Evolutionary conservation across 805 yeast genomes (phyloP).

Genomic region (Sugiyamaella boreocaroliniensis): DNA sequence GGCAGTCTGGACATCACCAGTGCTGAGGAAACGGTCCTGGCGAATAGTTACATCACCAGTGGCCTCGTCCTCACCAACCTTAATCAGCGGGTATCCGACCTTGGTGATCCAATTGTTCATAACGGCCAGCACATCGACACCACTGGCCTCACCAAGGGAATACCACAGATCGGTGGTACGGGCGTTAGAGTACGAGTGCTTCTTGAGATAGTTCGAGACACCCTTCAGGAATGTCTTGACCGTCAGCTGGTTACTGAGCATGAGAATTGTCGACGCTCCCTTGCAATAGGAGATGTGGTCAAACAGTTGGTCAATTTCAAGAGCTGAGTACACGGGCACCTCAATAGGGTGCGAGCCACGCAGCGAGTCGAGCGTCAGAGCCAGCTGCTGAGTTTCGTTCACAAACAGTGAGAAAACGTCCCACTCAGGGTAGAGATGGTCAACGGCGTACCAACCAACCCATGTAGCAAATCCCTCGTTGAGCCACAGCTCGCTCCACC

Average conservation of each 20-base stretch:
- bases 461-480: slow-evolving; percentile 88
- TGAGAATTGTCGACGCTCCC: slow-evolving; percentile 72
- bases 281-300: slow-evolving; percentile 79
- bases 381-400: slow-evolving; percentile 64
- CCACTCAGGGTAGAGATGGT: slow-evolving; percentile 75
- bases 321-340: slow-evolving; percentile 72
- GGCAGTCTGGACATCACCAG: slow-evolving; percentile 70
- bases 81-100: slow-evolving; percentile 69
- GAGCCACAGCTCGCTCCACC: slow-evolving; percentile 88
- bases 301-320: slow-evolving; percentile 76
- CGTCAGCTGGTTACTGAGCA: slow-evolving; percentile 76
- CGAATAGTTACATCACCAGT: slow-evolving; percentile 45
- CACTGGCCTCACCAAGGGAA: slow-evolving; percentile 61
- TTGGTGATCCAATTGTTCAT: slow-evolving; percentile 80
- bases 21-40: slow-evolving; percentile 68
- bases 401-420: slow-evolving; percentile 79
- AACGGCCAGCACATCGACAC: slow-evolving; percentile 61
- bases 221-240: slow-evolving; percentile 72
- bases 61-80: slow-evolving; percentile 50
- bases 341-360: slow-evolving; percentile 83
- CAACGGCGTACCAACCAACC: slow-evolving; percentile 84
- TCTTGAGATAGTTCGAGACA: slow-evolving; percentile 68
- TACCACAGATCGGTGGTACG: slow-evolving; percentile 72
- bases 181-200: slow-evolving; percentile 73
- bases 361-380: slow-evolving; percentile 62